phyloP scores from a whole-genome alignment of 768 basidiomycete genomes.

The Daedaleopsis sinensis region DNA sequence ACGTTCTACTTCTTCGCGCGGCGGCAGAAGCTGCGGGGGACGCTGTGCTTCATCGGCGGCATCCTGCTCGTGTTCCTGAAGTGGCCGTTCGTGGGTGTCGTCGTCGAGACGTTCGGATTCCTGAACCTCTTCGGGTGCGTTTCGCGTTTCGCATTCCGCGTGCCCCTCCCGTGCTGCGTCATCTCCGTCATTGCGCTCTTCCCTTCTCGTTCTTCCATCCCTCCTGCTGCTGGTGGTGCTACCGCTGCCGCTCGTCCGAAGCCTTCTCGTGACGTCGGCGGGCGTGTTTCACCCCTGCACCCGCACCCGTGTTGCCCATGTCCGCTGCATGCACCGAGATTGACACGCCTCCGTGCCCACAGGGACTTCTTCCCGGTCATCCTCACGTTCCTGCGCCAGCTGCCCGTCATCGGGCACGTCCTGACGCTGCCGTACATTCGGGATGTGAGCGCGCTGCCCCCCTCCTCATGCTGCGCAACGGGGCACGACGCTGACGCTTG shows the following conservation, averaged over 20 bases:
- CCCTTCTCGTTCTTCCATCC: not conserved
- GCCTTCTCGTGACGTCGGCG: no score
- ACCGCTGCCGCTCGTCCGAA: no score
- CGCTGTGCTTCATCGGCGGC: conserved; percentile 85
- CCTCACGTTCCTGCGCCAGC: conserved; percentile 91
- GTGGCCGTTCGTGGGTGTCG: conserved; percentile 92
- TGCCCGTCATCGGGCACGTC: conserved; percentile 88
- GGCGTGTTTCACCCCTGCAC: no score
- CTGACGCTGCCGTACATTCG: conserved; percentile 88
- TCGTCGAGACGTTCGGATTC: conserved; percentile 96
- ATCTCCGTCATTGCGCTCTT: not conserved
- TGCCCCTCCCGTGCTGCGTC: not conserved
- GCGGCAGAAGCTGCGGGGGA: conserved; percentile 91
- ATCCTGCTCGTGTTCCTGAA: conserved; percentile 93
- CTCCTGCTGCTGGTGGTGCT: not conserved
- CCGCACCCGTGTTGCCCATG: not conserved
- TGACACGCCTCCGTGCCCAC: conserved; percentile 9
- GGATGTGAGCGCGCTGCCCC: conserved; percentile 53
- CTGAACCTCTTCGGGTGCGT: conserved; percentile 94
- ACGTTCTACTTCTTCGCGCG: conserved; percentile 98
- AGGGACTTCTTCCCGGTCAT: conserved; percentile 99
- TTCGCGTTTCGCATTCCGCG: not conserved
- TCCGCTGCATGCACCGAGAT: not conserved
- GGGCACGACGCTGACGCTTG: not conserved
- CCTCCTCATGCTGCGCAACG: not conserved